These are phyloP conservation scores for Wickerhamomyces canadensis DNA, from an alignment of 805 yeast species.

Conservation along the genomic window DNA sequence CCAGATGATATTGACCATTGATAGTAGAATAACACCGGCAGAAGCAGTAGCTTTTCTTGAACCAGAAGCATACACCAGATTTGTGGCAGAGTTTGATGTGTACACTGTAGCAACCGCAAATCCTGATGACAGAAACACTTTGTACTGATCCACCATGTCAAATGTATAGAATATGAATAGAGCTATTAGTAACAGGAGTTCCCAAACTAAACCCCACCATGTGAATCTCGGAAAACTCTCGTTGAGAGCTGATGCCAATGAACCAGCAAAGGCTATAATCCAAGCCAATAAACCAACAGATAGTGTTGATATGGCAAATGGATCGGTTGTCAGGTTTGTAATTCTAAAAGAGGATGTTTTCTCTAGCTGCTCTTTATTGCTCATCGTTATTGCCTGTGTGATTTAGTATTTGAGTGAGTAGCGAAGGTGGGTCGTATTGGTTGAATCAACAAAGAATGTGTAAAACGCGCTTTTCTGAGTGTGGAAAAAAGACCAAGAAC, in stretches of 20 bases:
- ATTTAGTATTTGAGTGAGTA: too few relatives aligned
- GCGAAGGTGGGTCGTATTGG: too few relatives aligned
- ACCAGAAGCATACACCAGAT: slow-evolving; percentile 62
- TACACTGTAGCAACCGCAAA: slow-evolving; percentile 72
- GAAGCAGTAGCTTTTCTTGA: slow-evolving; percentile 79
- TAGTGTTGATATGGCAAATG: slow-evolving; percentile 80
- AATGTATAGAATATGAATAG: slow-evolving; percentile 49
- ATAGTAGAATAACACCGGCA: slow-evolving; percentile 82
- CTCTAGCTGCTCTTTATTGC: not conserved
- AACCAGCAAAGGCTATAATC: slow-evolving; percentile 86
- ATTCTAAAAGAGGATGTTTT: slow-evolving; percentile 18
- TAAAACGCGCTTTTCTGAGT: too few relatives aligned
- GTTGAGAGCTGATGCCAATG: slow-evolving; percentile 47
- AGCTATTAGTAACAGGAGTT: slow-evolving; percentile 52
- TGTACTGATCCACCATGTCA: slow-evolving; percentile 66
- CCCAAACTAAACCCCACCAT: slow-evolving; percentile 95
- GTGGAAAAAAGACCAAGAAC: too few relatives aligned
- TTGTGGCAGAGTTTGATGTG: slow-evolving; percentile 78
- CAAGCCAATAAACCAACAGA: slow-evolving; percentile 74
- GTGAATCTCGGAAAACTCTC: slow-evolving; percentile 70
- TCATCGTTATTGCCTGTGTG: not conserved
- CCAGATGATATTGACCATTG: slow-evolving; percentile 83
- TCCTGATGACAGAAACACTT: slow-evolving; percentile 36
- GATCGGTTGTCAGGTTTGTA: slow-evolving; percentile 67
- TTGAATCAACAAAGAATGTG: too few relatives aligned